These are phyloP conservation scores for Centrapalus pauciflorus DNA, from an alignment of 129 eudicot species.

Conservation along the genomic window DNA sequence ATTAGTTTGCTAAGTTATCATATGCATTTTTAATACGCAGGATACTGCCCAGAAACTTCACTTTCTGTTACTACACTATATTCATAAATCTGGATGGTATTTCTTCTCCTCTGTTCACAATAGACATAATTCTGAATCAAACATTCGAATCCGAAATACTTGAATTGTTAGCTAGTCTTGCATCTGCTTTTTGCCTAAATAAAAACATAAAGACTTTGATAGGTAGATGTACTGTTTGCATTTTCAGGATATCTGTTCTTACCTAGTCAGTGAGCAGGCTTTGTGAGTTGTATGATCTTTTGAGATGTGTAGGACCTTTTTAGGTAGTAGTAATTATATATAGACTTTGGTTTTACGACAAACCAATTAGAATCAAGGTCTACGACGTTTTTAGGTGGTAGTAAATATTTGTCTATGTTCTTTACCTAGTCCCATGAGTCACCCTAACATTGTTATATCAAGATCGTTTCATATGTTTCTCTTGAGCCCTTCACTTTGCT, in stretches of 20 bases:
- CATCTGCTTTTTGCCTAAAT: neutral
- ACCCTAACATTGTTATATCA: neutral
- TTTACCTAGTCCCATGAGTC: neutral
- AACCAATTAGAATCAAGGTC: neutral
- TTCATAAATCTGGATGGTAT: neutral
- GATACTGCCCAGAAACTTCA: neutral
- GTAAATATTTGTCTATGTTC: too few species aligned
- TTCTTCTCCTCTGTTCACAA: neutral
- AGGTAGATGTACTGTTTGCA: neutral
- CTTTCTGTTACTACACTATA: neutral
- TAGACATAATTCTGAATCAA: neutral
- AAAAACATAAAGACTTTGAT: neutral
- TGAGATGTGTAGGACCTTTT: neutral
- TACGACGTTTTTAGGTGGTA: neutral
- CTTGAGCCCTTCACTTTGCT: slow-evolving; percentile 1
- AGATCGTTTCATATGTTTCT: slow-evolving; percentile 11
- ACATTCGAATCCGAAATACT: neutral
- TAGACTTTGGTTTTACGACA: neutral
- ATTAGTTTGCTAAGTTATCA: slow-evolving; percentile 1
- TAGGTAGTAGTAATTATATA: neutral
- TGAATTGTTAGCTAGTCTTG: neutral
- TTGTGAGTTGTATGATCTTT: neutral
- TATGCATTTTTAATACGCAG: slow-evolving; percentile 1
- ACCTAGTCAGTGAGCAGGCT: neutral
- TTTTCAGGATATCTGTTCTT: neutral